Evolutionary conservation across 1,284 basidiomycete species (phyloP), one percentile per base, ranked within the genome.

Genomic region (Moesziomyces parantarcticus): DNA sequence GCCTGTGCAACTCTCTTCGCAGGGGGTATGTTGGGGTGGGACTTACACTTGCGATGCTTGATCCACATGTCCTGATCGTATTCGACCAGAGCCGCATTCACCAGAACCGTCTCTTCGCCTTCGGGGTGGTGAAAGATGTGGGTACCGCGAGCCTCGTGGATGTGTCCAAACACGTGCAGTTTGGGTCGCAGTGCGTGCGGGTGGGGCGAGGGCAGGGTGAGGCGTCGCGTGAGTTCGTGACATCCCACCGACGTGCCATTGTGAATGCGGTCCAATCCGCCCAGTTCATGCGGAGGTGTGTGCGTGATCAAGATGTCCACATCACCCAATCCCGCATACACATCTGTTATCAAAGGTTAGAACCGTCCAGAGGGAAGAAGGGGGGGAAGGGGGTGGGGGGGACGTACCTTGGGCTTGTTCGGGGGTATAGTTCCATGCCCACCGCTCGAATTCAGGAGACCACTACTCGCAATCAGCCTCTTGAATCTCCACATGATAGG

Each of bases 1-100:
- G 29, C 29, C 11, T 29, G 8, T 9, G 29, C 29, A 29, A 11
- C 8, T 8, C 25, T 8, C 25, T 8, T 26, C 25, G 32, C 6
- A 34, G 32, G 9, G 32, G 9, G 14, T 11, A 3, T 11, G 34
- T 36, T 16, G 34, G 18, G 18, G 18, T 9, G 32, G n/a, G n/a
- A 61, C 68, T 61, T 51, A 71, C 61, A 65, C 1, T 50, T 51
- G 2, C 50, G 11, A 2, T 57, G 18, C 5, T 26, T 39, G 5
- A 56, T 48, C 57, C 59, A 64, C 48, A 54, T 53, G 0, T 54
- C 44, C 59, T 53, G 57, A 42, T 77, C 64, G 49, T 72, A 66
- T 22, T 77, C 75, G 11, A 74, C 75, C 34, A 75, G 13, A 32
- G 75, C 75, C 5, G 75, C 63, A 36, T 77, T 77, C 20, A 73